These are phyloP conservation scores for Mimosa pudica DNA, from an alignment of 306 rosid species.

Conservation along the genomic window DNA sequence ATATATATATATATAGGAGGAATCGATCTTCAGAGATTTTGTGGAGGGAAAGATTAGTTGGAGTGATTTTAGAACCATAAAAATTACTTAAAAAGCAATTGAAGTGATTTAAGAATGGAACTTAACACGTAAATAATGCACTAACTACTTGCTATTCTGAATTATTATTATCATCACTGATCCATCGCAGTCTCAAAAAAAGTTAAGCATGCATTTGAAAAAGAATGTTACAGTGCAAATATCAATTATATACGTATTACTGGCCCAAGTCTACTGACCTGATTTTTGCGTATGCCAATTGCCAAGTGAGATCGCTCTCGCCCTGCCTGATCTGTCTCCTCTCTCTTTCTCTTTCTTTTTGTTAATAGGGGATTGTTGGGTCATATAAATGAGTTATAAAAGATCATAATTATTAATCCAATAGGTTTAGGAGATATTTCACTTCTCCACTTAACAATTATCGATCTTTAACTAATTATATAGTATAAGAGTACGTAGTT, in stretches of 20 bases:
- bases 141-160: not conserved
- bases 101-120: not conserved
- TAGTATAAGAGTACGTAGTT: too few relatives aligned
- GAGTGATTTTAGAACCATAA: too few relatives aligned
- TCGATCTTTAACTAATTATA: too few relatives aligned
- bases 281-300: not conserved
- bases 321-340: not conserved
- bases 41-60: too few relatives aligned
- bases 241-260: not conserved
- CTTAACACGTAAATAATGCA: not conserved
- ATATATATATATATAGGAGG: not conserved
- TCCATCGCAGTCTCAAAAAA: slow-evolving; percentile 5
- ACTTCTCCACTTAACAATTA: not conserved
- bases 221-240: not conserved
- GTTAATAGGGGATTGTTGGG: not conserved
- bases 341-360: not conserved
- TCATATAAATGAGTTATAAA: not conserved
- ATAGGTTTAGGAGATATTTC: not conserved
- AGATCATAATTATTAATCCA: not conserved
- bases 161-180: not conserved
- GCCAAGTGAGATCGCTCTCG: not conserved
- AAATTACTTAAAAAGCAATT: not conserved
- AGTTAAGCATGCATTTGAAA: slow-evolving; percentile 11
- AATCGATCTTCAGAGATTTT: slow-evolving; percentile 13
- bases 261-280: not conserved